A percentile compares a stretch with the other conserved stretches of the same genome.
These are phyloP conservation scores for Parascedosporium putredinis DNA, from an alignment of 2,329 filamentous ascomycete genomes.

Conservation along the genomic window DNA sequence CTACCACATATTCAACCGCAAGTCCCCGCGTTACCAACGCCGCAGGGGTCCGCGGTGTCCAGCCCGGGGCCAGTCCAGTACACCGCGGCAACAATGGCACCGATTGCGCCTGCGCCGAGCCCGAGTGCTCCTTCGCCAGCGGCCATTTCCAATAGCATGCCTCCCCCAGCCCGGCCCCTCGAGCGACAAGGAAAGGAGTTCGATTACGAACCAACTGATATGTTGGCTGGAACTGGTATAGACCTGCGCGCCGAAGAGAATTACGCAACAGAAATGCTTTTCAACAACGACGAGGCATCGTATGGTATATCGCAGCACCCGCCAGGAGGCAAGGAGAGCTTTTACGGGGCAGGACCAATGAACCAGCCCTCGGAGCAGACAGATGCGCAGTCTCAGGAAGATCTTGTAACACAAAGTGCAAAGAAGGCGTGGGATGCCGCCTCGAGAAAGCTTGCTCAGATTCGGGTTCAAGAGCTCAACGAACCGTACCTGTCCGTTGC, in stretches of 20 bases:
- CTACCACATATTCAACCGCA: constrained; percentile 14
- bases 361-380: constrained; percentile 48
- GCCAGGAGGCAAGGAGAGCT: constrained; percentile 42
- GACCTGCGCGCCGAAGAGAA: constrained; percentile 82
- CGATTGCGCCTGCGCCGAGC: constrained; percentile 10
- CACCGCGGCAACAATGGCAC: constrained; percentile 14
- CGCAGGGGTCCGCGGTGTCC: constrained; percentile 9
- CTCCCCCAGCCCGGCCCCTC: constrained; percentile 48
- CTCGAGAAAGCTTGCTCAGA: constrained; percentile 48
- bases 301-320: constrained; percentile 41
- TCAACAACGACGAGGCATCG: constrained; percentile 31
- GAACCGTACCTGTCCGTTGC: constrained; percentile 63
- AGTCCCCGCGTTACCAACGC: constrained; percentile 11
- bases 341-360: constrained; percentile 55
- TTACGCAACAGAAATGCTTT: constrained; percentile 56
- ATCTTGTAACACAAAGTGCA: constrained; percentile 54
- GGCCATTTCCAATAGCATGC: constrained; percentile 29
- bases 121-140: constrained; percentile 5
- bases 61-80: constrained; percentile 12
- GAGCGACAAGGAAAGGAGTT: constrained; percentile 53
- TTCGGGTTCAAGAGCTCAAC: constrained; percentile 57
- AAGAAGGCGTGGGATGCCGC: constrained; percentile 57
- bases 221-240: constrained; percentile 74
- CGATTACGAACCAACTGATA: constrained; percentile 70
- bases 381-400: constrained; percentile 43